Conservation (phyloP, 345 rosid species). For the Salix caprea region DNA sequence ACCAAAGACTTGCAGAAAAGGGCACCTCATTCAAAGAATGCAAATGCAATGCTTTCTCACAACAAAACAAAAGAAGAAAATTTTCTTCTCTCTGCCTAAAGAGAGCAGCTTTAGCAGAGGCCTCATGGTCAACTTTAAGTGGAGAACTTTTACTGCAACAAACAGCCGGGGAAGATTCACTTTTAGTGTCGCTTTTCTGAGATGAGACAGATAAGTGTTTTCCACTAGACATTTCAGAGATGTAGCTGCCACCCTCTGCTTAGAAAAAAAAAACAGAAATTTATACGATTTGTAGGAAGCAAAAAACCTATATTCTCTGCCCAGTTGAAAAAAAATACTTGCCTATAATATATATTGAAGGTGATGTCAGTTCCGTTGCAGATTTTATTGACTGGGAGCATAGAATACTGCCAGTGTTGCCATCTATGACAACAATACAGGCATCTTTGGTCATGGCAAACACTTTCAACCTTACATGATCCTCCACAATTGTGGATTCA, state of each 20-base stretch:
- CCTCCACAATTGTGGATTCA: constrained; percentile 27
- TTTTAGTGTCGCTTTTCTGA: constrained; percentile 31
- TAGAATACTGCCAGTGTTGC: constrained; percentile 44
- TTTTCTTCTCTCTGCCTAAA: constrained; percentile 28
- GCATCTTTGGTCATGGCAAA: constrained; percentile 64
- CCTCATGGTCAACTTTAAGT: constrained; percentile 28
- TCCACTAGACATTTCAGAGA: constrained; percentile 32
- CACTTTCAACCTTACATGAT: constrained; percentile 31
- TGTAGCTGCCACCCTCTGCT: constrained; percentile 44
- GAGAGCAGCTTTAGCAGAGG: constrained; percentile 32
- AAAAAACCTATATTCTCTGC: constrained; percentile 6
- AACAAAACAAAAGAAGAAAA: constrained; percentile 52
- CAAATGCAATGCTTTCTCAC: constrained; percentile 53
- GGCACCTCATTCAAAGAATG: constrained; percentile 19
- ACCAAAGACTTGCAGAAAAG: constrained; percentile 1
- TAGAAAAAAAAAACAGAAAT: constrained; percentile 18
- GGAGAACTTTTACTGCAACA: constrained; percentile 28
- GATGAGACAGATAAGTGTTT: constrained; percentile 17
- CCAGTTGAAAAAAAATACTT: constrained; percentile 20
- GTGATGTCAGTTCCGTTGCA: constrained; percentile 41
- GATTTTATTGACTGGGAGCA: constrained; percentile 35
- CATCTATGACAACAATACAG: constrained; percentile 49
- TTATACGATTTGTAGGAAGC: constrained; percentile 3
- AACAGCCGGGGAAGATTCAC: constrained; percentile 26
- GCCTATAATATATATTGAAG: constrained; percentile 70